A percentile compares a stretch with the other conserved stretches of the same genome.
These are phyloP conservation scores for Aspergillus fructus DNA, from an alignment of 2,329 filamentous ascomycete species.

Conservation along the genomic window DNA sequence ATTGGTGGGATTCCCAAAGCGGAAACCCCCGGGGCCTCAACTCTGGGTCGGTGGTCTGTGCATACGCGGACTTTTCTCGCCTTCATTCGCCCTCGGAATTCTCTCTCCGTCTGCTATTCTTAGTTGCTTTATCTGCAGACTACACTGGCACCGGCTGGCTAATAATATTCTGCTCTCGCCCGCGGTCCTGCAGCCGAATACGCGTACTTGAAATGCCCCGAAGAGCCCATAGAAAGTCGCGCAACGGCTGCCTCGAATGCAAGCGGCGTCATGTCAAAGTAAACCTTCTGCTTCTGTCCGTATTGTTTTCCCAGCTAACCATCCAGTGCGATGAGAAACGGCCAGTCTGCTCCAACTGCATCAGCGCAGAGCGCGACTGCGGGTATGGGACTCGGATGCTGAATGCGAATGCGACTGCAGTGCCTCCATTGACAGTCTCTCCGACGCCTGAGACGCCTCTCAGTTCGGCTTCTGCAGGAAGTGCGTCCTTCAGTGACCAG, in stretches of 20 bases:
- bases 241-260: conserved; percentile 38
- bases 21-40: too few species aligned
- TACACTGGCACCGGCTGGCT: background rate
- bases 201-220: conserved; percentile 16
- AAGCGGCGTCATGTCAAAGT: conserved; percentile 42
- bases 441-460: too few species aligned
- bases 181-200: background rate
- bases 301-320: background rate
- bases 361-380: conserved; percentile 20
- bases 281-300: background rate
- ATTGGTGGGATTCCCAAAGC: too few species aligned
- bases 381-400: conserved; percentile 12
- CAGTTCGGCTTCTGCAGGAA: too few species aligned
- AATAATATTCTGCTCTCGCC: background rate
- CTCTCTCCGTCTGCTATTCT: background rate
- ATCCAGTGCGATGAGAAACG: conserved; percentile 34
- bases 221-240: conserved; percentile 39
- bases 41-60: conserved; percentile 11
- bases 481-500: background rate
- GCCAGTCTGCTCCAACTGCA: conserved; percentile 35
- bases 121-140: too few species aligned
- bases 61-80: conserved; percentile 18
- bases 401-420: background rate
- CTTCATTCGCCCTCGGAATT: background rate
- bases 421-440: too few species aligned